Base-by-base conservation (phyloP, 2,329 filamentous ascomycete species). In the Paraconiothyrium sp. region DNA sequence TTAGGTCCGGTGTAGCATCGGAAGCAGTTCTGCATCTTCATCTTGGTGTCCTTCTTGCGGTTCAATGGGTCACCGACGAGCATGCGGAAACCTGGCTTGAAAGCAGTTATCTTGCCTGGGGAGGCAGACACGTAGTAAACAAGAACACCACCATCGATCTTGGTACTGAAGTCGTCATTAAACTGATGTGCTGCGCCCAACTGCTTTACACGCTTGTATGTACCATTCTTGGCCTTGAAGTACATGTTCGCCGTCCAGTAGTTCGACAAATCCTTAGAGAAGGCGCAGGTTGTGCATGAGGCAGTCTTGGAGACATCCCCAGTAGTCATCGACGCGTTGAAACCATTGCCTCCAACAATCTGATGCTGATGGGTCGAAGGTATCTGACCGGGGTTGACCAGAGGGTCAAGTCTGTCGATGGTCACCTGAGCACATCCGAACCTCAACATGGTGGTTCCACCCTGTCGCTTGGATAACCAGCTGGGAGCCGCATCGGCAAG, bases 1-100 rank as follows among this genome's bases (percentile, higher is more conserved):
- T 82, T 82, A 41, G 80, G 80, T 9, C 80, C 80, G 1, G 66
- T 68, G 62, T 80, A 81, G 76, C 81, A 82, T 71, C 80, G 81
- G 46, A 78, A 79, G 76, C 80, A 82, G 58, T 79, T 79, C 66
- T 81, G 69, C 59, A 39, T 66, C 65, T 70, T 72, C 63, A 67
- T 58, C 35, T 62, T 63, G 48, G 61, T 30, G 44, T 63, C 61
- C 30, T 52, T 55, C 13, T 62, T 69, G 41, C 66, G 66, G 44
- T 54, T 58, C 39, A 47, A 65, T 27, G 76, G 74, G 58, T 82
- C 78, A 14, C 80, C 80, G 6, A 78, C 74, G 10, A 82, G 77
- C 80, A 82, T 82, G 39, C 80, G 78, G 78, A 82, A 82, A 6
- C 80, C 79, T 14, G 60, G 63, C 51, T 63, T 60, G 58, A 65